Base-by-base conservation (phyloP, 2,329 filamentous ascomycete genomes). In the Fusarium piperis region DNA sequence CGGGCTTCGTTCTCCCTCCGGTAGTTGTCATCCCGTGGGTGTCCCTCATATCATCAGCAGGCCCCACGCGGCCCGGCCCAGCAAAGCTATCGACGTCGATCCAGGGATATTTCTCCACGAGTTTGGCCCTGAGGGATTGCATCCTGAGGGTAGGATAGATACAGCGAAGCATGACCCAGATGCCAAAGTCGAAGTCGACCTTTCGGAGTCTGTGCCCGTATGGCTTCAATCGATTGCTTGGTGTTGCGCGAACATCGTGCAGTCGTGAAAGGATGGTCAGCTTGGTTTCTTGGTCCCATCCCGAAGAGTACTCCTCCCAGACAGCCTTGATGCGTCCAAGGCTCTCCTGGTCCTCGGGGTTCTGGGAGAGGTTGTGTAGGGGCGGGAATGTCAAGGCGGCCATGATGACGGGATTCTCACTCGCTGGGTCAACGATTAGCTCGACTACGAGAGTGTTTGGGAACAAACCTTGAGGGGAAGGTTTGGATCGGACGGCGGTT, bases 151-250 rank as follows among this genome's bases (percentile, higher is more conserved):
- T 39, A 3, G 65, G 65, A 11, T 69, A 69, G 2, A 68, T 59
- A 16, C 55, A 65, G 6, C 28, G 41, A n/a, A 65, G 16, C 16
- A 69, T 33, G 16, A 69, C 48, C 67, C 67, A 69, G 6, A 35
- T 35, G 4, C 65, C 65, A 20, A 65, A 68, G 48, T 56, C 55
- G 30, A 68, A 35, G 2, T 57, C 23, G 32, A 2, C 7, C 9
- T 38, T 52, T 6, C 35, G 46, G 13, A 69, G 48, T 18, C 39
- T 69, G 38, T 69, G 67, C 3, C 30, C 32, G 18, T 26, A 65
- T 8, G 67, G 65, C 13, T 8, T n/a, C 15, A 12, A 15, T 10
- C 23, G 39, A 36, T 60, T 68, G 18, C 18, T 41, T 16, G 5
- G 1, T 8, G 12, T 60, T 3, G 10, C 57, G 26, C 30, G 59